Conservation (phyloP, 176 grass and related monocot genomes). For the Raddia guianensis region DNA sequence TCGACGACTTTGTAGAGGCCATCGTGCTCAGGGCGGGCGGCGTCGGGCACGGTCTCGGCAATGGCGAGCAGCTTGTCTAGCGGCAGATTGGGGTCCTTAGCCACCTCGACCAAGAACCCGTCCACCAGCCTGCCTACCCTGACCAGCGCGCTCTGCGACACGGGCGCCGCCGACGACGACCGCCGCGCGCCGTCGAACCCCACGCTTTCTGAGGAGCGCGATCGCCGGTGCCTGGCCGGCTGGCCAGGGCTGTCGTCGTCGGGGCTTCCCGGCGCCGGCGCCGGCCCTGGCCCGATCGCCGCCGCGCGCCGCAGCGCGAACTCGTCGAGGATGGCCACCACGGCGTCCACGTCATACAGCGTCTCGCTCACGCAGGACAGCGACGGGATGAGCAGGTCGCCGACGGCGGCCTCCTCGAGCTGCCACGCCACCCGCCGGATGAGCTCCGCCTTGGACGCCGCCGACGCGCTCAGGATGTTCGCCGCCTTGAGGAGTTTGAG, state of each 20-base stretch:
- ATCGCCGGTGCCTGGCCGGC: constrained; percentile 62
- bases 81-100: constrained; percentile 68
- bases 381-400: constrained; percentile 77
- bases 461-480: constrained; percentile 66
- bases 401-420: constrained; percentile 69
- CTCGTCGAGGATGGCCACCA: constrained; percentile 70
- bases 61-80: constrained; percentile 78
- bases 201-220: constrained; percentile 76
- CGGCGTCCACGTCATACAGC: constrained; percentile 69
- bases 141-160: constrained; percentile 63
- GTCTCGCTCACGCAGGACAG: constrained; percentile 49
- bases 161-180: constrained; percentile 68
- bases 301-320: constrained; percentile 69
- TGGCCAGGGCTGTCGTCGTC: constrained; percentile 51
- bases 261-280: constrained; percentile 40
- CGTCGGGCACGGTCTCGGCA: constrained; percentile 80
- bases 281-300: not conserved
- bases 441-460: constrained; percentile 66
- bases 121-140: constrained; percentile 77
- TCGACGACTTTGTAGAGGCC: constrained; percentile 88
- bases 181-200: constrained; percentile 73
- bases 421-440: constrained; percentile 62
- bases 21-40: constrained; percentile 70
- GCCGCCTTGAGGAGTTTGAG: constrained; percentile 84
- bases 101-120: constrained; percentile 67